Conservation (phyloP, 1,139 yeast species). For the Pichia sp. region DNA sequence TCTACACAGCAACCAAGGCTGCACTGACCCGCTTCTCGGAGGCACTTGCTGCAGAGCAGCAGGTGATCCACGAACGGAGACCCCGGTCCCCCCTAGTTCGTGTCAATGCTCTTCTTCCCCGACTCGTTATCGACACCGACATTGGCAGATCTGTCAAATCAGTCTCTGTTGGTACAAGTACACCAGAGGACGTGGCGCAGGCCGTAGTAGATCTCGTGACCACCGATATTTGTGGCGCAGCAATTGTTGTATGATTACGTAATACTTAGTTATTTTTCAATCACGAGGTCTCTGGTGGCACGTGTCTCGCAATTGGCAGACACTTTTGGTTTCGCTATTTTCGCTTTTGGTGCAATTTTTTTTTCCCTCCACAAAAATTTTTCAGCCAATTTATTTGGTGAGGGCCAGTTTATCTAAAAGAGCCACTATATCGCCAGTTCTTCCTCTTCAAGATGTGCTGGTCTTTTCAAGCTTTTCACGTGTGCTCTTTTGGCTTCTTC, state of each 20-base stretch:
- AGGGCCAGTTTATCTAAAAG: background rate
- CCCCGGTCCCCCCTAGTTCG: constrained; percentile 33
- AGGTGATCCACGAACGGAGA: constrained; percentile 30
- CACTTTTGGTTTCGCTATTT: background rate
- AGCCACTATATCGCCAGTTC: background rate
- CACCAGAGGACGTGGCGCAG: constrained; percentile 4
- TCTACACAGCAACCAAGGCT: constrained; percentile 78
- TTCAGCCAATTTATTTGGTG: background rate
- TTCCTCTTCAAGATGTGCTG: background rate
- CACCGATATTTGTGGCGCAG: background rate
- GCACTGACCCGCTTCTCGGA: constrained; percentile 68
- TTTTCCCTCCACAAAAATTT: background rate
- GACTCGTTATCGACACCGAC: constrained; percentile 65
- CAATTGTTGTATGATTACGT: background rate
- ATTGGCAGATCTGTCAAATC: constrained; percentile 47
- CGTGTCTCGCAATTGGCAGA: background rate
- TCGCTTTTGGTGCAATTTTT: background rate
- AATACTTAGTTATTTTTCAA: background rate
- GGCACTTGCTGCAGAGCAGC: constrained; percentile 60
- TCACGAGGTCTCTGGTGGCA: background rate
- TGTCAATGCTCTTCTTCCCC: constrained; percentile 69
- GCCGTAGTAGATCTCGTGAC: background rate
- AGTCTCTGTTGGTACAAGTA: background rate
- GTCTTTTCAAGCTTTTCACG: background rate
- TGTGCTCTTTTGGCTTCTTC: background rate